Evolutionary conservation across 768 basidiomycete genomes (phyloP), one percentile per base, ranked within the genome.

Genomic region (Stropharia rugosoannulata): DNA sequence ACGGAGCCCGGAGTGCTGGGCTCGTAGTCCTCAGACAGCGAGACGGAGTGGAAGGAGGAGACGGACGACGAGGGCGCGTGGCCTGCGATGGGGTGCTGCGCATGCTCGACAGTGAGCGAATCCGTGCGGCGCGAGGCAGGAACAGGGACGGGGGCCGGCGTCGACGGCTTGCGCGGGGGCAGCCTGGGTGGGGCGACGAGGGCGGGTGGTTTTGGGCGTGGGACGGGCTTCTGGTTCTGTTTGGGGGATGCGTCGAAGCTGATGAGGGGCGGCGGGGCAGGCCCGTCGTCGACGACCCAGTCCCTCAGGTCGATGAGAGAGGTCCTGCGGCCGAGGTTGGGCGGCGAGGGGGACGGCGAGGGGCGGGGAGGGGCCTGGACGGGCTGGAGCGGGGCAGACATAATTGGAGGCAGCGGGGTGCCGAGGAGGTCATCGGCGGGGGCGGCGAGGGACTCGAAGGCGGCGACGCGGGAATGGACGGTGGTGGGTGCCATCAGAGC

Each of bases 31-130:
- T 86, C 87, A 1, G 89, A 91, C 15, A 92, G 78, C 1, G 90
- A 92, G 22, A 92, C 87, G 2, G 90, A 90, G 62, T 90, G 89
- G 58, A 93, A 90, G 27, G 90, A 92, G 2, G 90, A 91, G 38
- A 90, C 80, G 46, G 90, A 92, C 1, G 88, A 89, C 2, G 79
- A 80, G 4, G 82, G 79, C 4, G 74, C 79, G 65, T 91, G 89
- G 70, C 73, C 44, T 68, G 65, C 2, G 80, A 15, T 85, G 62
- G 86, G 84, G 5, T 80, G 79, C 60, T 82, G 81, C 40, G 77
- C 77, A 57, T 78, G 77, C 51, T 85, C 83, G n/a, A 82, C 79
- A 2, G 79, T 75, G 36, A 84, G 69, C 5, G 83, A 75, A 59
- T 82, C 80, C 0, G 76, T 71, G 40, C 65, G 73, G 51, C 56